Evolutionary conservation across 306 rosid genomes (phyloP), one percentile per base, ranked within the genome.

Genomic region (Carpinus viminea): DNA sequence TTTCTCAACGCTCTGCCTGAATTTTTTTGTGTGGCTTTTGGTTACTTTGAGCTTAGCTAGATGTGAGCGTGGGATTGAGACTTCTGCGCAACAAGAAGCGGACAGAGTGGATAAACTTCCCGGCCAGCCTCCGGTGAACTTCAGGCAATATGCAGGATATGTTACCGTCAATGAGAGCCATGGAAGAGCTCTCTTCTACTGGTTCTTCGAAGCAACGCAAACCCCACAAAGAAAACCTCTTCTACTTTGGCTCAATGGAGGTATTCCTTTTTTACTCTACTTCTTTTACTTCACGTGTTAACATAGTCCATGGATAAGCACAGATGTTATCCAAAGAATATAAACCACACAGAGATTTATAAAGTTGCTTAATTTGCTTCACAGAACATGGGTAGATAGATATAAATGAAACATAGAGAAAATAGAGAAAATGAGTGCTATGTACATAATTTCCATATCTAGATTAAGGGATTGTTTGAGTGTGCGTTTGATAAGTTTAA

Each of bases 171-270:
- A 93, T 76, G 59, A 88, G 54, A 72, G 81, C 56, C 97, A 91
- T 75, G 98, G 97, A 45, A 86, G 97, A 83, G 93, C 98, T 43
- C 82, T 93, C 75, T 93, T 93, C 75, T 93, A 93, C 84, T 93
- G 98, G 98, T 93, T 93, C 79, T 90, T 93, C 11, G 92, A 90
- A 64, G 82, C 97, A 50, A 60, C 80, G 18, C 31, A 78, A 0
- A 69, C 81, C 5, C 85, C 95, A 13, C 51, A 81, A 16, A 11
- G 80, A 0, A 91, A 91, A 80, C 97, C 98, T 70, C 73, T 93
- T 52, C 87, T 93, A 28, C 86, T 93, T 0, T 93, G 98, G 98
- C 95, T 93, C 47, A 93, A 93, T 74, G 98, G 98, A 91, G 98
- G 98, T 93, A 83, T 31, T 31, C 34, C 34, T 31, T 31, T 31